Evolutionary conservation across 176 grass and related monocot genomes (phyloP).

Genomic region (Rhynchospora tenuis): DNA sequence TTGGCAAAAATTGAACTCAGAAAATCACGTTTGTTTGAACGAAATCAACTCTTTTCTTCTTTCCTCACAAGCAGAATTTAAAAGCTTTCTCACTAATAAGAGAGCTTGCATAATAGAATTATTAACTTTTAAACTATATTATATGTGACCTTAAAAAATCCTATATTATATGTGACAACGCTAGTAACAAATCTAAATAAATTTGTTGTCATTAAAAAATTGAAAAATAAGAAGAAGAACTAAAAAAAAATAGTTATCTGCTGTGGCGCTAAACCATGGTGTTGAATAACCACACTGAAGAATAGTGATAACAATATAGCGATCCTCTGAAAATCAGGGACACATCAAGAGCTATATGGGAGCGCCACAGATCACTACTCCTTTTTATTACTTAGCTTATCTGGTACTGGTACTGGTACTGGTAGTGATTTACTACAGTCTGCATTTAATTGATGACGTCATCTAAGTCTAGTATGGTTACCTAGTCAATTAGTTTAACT

Average conservation of each 20-base stretch:
- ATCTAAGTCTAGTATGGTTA: not conserved
- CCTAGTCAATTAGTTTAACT: not conserved
- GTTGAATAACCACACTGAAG: no score
- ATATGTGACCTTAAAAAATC: not conserved
- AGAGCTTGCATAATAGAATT: no score
- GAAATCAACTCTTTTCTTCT: no score
- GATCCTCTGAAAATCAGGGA: not conserved
- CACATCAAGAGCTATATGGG: not conserved
- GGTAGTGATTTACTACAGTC: not conserved
- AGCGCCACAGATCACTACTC: not conserved
- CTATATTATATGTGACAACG: not conserved
- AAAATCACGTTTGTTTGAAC: no score
- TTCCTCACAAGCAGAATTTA: no score
- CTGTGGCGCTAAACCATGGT: no score
- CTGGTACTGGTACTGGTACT: no score
- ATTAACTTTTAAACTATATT: not conserved
- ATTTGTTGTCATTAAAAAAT: not conserved
- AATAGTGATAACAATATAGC: no score
- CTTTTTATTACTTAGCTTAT: not conserved
- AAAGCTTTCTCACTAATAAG: no score
- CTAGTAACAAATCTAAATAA: not conserved
- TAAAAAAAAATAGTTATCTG: no score
- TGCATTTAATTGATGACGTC: not conserved
- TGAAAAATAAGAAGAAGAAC: not conserved
- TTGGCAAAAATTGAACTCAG: no score